phyloP scores from a whole-genome alignment of 805 yeast genomes.

The Starmerella vaccinii region DNA sequence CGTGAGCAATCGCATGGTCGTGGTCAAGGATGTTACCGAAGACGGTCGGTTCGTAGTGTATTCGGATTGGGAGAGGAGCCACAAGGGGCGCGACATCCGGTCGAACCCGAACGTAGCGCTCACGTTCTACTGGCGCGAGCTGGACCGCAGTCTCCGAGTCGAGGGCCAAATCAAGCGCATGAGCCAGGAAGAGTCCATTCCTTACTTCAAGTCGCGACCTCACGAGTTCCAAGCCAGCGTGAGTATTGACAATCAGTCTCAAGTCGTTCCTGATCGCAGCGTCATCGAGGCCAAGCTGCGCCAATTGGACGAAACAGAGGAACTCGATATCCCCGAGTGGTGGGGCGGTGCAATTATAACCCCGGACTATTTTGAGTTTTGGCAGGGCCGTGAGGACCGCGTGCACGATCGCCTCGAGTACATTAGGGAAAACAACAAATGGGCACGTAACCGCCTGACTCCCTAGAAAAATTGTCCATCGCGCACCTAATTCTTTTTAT shows the following conservation, averaged over 20 bases:
- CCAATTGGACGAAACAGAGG: conserved; percentile 46
- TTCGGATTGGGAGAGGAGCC: conserved; percentile 81
- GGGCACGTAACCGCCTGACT: conserved; percentile 61
- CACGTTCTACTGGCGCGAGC: conserved; percentile 80
- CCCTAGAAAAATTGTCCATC: conserved; percentile 34
- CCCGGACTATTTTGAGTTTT: conserved; percentile 85
- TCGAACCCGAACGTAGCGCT: conserved; percentile 71
- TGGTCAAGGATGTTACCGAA: conserved; percentile 77
- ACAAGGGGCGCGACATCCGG: conserved; percentile 59
- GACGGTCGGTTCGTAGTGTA: conserved; percentile 66
- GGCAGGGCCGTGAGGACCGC: conserved; percentile 90
- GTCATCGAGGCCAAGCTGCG: conserved; percentile 48
- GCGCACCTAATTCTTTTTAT: neutral
- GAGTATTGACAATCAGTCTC: conserved; percentile 86
- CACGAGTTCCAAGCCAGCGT: conserved; percentile 90
- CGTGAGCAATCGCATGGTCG: conserved; percentile 70
- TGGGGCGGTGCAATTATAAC: conserved; percentile 92
- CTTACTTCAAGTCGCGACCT: conserved; percentile 78
- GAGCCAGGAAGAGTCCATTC: conserved; percentile 54
- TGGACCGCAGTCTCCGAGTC: conserved; percentile 85
- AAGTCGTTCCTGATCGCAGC: conserved; percentile 44
- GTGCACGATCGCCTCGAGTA: conserved; percentile 79
- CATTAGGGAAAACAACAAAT: conserved; percentile 44
- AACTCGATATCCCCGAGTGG: conserved; percentile 75
- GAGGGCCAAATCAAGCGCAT: conserved; percentile 76